A percentile compares a stretch with the other conserved stretches of the same genome.
These are phyloP conservation scores for Leccinum truebloodii DNA, from an alignment of 768 basidiomycete species.

Conservation along the genomic window DNA sequence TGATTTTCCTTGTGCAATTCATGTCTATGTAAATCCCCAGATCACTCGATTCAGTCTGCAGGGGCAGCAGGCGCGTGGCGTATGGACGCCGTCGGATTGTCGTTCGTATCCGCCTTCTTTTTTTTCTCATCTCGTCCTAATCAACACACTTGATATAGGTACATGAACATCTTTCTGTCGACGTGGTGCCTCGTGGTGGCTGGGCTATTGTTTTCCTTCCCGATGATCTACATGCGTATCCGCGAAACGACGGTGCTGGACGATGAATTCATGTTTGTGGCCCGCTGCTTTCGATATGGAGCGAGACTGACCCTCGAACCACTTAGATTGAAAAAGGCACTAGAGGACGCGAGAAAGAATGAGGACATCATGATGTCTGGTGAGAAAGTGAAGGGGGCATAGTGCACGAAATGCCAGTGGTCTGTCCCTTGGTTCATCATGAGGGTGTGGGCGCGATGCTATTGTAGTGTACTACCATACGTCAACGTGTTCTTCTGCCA, in stretches of 20 bases:
- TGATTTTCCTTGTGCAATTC: neutral
- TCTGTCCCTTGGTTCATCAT: neutral
- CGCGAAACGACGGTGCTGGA: constrained; percentile 54
- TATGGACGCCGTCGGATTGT: constrained; percentile 60
- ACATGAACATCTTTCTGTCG: constrained; percentile 70
- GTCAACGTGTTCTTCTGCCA: too few relatives aligned
- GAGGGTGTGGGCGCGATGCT: neutral
- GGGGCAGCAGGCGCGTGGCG: constrained; percentile 74
- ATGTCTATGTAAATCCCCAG: constrained; percentile 28
- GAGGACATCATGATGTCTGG: neutral
- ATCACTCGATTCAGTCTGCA: constrained; percentile 75
- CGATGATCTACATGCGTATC: constrained; percentile 71
- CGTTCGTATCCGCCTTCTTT: constrained; percentile 44
- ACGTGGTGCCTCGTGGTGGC: constrained; percentile 68
- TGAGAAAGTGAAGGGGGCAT: constrained; percentile 1
- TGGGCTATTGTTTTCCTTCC: constrained; percentile 64
- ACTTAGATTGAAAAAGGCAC: constrained; percentile 8
- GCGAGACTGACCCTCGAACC: neutral
- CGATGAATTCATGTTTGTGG: constrained; percentile 56
- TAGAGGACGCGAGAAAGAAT: neutral
- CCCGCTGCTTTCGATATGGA: neutral
- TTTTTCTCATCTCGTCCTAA: neutral
- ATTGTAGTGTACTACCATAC: neutral
- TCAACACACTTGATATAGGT: constrained; percentile 29
- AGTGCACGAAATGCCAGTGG: neutral